Percentiles rank a stretch among this genome's conserved stretches.
Evolutionary conservation across 768 basidiomycete species (phyloP).

Genomic region (Chiua virens): DNA sequence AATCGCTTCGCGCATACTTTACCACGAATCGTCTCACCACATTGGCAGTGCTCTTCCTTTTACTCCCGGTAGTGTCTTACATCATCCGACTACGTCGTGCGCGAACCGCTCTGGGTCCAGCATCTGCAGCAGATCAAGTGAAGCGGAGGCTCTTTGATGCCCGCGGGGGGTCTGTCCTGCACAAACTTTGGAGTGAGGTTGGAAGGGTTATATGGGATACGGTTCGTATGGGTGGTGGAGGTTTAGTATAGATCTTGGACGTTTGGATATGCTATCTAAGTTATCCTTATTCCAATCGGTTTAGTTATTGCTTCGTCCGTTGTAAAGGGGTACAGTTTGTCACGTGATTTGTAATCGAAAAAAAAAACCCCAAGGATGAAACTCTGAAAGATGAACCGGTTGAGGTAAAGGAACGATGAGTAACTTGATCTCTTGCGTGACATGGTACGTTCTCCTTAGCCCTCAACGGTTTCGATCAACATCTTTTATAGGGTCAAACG

Average conservation of each 20-base stretch:
- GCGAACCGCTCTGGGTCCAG: slow-evolving; percentile 22
- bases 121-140: slow-evolving; percentile 55
- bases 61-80: slow-evolving; percentile 46
- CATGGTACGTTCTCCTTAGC: slow-evolving; percentile 42
- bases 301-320: no score
- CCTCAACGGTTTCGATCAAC: background rate
- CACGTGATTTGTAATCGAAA: slow-evolving; percentile 17
- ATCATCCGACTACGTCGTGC: slow-evolving; percentile 51
- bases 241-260: slow-evolving; percentile 51
- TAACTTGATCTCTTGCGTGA: slow-evolving; percentile 70
- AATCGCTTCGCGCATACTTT: slow-evolving; percentile 50
- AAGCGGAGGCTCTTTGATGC: slow-evolving; percentile 50
- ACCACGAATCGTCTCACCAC: slow-evolving; percentile 47
- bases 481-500: slow-evolving; percentile 62
- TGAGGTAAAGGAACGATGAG: slow-evolving; percentile 46
- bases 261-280: background rate
- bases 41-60: slow-evolving; percentile 40
- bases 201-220: slow-evolving; percentile 61
- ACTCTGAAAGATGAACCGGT: no score
- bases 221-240: slow-evolving; percentile 74
- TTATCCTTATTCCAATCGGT: slow-evolving; percentile 19
- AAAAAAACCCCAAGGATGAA: no score
- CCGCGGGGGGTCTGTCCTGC: slow-evolving; percentile 36
- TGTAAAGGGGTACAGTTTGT: background rate
- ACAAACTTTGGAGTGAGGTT: slow-evolving; percentile 51